phyloP scores from a whole-genome alignment of 2,329 filamentous ascomycete species.

The Neurospora sp. region DNA sequence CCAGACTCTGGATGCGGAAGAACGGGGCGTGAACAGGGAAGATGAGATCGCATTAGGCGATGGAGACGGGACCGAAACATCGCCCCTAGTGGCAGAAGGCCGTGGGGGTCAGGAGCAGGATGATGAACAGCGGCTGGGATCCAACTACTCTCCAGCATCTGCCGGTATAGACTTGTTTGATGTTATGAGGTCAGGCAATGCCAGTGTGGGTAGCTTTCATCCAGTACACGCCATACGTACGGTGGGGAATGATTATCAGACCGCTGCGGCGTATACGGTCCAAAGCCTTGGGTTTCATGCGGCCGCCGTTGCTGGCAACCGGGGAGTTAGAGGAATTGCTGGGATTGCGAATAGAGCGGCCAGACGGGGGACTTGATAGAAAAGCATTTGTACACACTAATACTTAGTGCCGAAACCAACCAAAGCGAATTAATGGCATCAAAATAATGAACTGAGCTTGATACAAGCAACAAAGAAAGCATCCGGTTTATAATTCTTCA shows the following conservation, averaged over 20 bases:
- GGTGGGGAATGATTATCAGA: slow-evolving; percentile 36
- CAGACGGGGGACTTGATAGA: not conserved
- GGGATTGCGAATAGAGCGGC: not conserved
- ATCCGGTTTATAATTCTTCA: slow-evolving; percentile 21
- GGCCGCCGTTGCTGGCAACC: slow-evolving; percentile 40
- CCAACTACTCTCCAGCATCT: slow-evolving; percentile 16
- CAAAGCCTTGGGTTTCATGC: slow-evolving; percentile 46
- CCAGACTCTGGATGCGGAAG: slow-evolving; percentile 48
- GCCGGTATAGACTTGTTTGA: slow-evolving; percentile 34
- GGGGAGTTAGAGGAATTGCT: slow-evolving; percentile 22
- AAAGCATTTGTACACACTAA: not conserved
- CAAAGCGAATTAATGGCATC: not conserved
- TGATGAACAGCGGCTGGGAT: slow-evolving; percentile 12
- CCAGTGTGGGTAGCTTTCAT: slow-evolving; percentile 43
- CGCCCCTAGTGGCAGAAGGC: slow-evolving; percentile 23
- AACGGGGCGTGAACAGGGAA: slow-evolving; percentile 39
- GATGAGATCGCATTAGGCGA: slow-evolving; percentile 27
- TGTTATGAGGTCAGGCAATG: slow-evolving; percentile 45
- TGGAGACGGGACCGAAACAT: slow-evolving; percentile 37
- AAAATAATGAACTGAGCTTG: not conserved
- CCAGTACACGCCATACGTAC: slow-evolving; percentile 39
- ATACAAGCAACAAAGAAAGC: not conserved
- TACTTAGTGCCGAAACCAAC: not conserved
- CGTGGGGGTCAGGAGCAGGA: slow-evolving; percentile 20
- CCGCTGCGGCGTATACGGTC: slow-evolving; percentile 40